These are phyloP conservation scores for Epichloe coenophiala DNA, from an alignment of 2,329 filamentous ascomycete genomes.

Conservation along the genomic window DNA sequence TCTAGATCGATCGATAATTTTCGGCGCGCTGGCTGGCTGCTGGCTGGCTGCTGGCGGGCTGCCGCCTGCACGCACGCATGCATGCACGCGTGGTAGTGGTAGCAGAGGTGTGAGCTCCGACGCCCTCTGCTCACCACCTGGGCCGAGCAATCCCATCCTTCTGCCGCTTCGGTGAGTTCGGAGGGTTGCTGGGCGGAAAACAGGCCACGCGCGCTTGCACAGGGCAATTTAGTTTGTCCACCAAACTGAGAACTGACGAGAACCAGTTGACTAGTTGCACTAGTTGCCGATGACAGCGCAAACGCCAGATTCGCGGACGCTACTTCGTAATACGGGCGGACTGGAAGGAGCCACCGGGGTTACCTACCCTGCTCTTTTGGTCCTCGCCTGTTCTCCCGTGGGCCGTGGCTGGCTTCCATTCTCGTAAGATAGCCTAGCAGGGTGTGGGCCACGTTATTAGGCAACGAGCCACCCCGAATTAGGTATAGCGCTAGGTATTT, in stretches of 20 bases:
- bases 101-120: too few species aligned
- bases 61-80: too few species aligned
- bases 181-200: not conserved
- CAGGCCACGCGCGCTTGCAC: not conserved
- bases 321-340: not conserved
- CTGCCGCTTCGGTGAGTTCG: not conserved
- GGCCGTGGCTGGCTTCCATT: too few species aligned
- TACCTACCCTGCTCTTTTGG: not conserved
- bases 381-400: too few species aligned
- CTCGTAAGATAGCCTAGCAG: too few species aligned
- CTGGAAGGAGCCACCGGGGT: not conserved
- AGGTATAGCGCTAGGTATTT: too few species aligned
- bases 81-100: too few species aligned
- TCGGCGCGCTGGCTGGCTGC: not conserved
- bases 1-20: not conserved
- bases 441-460: too few species aligned
- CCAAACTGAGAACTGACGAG: not conserved
- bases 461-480: too few species aligned
- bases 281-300: constrained; percentile 20
- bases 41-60: too few species aligned
- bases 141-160: too few species aligned
- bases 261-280: not conserved
- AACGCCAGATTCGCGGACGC: constrained; percentile 20
- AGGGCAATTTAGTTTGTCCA: not conserved
- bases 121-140: too few species aligned